These are phyloP conservation scores for Haplographium delicatum DNA, from an alignment of 495 filamentous ascomycete species.

Conservation along the genomic window DNA sequence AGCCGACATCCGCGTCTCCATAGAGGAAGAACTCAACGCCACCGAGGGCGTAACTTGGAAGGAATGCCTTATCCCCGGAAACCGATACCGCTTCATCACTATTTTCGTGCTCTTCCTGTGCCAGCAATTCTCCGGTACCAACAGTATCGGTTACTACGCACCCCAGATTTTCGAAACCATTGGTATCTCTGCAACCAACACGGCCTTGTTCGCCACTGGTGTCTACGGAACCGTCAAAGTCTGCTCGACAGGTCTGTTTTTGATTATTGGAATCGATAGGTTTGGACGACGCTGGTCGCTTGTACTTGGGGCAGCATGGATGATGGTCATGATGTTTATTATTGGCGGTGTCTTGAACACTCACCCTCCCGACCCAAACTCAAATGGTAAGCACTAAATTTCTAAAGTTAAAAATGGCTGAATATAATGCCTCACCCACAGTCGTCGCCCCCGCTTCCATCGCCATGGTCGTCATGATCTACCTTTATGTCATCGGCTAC, in stretches of 20 bases:
- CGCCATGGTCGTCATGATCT: slow-evolving; percentile 46
- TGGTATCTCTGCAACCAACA: slow-evolving; percentile 38
- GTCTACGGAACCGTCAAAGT: slow-evolving; percentile 49
- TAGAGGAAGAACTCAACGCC: slow-evolving; percentile 21
- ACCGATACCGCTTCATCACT: slow-evolving; percentile 36
- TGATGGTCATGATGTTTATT: slow-evolving; percentile 24
- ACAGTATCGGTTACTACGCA: slow-evolving; percentile 43
- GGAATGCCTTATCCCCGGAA: slow-evolving; percentile 17
- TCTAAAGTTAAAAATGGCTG: too few relatives aligned
- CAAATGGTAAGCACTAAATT: too few relatives aligned
- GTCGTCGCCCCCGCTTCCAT: slow-evolving; percentile 32
- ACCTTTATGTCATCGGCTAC: slow-evolving; percentile 42
- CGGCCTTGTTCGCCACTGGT: slow-evolving; percentile 46
- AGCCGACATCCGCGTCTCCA: slow-evolving; percentile 21
- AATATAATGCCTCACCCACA: too few relatives aligned
- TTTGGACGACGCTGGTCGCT: slow-evolving; percentile 22
- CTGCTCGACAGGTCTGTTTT: slow-evolving; percentile 15
- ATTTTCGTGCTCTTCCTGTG: slow-evolving; percentile 46
- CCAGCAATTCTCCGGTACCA: slow-evolving; percentile 50
- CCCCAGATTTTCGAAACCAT: slow-evolving; percentile 47
- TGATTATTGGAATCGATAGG: slow-evolving; percentile 20
- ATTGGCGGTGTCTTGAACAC: slow-evolving; percentile 18
- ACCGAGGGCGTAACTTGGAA: slow-evolving; percentile 22
- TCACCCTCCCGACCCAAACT: slow-evolving; percentile 14
- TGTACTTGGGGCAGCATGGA: slow-evolving; percentile 19